phyloP scores from a whole-genome alignment of 2,329 filamentous ascomycete genomes.

The Alternaria viburni region DNA sequence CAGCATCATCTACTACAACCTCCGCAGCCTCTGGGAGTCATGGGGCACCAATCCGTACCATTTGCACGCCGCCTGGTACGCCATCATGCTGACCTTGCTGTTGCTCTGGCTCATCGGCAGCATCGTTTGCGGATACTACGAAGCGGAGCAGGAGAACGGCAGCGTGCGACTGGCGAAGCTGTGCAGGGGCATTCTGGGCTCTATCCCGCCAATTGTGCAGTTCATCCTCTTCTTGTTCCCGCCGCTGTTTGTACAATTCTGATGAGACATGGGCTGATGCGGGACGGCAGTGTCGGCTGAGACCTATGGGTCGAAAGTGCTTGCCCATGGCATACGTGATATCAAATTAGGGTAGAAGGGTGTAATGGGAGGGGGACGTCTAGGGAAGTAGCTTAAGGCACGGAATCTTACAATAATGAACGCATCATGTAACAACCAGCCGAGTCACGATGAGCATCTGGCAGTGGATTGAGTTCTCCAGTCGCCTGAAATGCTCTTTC shows the following conservation, averaged over 20 bases:
- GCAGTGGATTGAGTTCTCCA: neutral
- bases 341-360: neutral
- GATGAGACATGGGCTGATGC: conserved; percentile 3
- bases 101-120: conserved; percentile 9
- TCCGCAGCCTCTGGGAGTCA: conserved; percentile 3
- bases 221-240: conserved; percentile 17
- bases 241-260: conserved; percentile 13
- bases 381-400: neutral
- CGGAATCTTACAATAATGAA: neutral
- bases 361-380: neutral
- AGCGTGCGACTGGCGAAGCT: neutral
- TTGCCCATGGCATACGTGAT: neutral
- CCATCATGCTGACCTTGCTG: conserved; percentile 7
- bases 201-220: conserved; percentile 12
- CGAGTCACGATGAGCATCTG: neutral
- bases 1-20: conserved; percentile 1
- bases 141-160: neutral
- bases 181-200: conserved; percentile 9
- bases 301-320: conserved; percentile 1
- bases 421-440: neutral
- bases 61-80: conserved; percentile 7
- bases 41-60: conserved; percentile 13
- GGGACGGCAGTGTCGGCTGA: neutral
- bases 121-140: conserved; percentile 6
- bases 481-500: neutral